These are phyloP conservation scores for Cryptosporidium sp. DNA, from an alignment of 169 alveolate species.

Conservation along the genomic window DNA sequence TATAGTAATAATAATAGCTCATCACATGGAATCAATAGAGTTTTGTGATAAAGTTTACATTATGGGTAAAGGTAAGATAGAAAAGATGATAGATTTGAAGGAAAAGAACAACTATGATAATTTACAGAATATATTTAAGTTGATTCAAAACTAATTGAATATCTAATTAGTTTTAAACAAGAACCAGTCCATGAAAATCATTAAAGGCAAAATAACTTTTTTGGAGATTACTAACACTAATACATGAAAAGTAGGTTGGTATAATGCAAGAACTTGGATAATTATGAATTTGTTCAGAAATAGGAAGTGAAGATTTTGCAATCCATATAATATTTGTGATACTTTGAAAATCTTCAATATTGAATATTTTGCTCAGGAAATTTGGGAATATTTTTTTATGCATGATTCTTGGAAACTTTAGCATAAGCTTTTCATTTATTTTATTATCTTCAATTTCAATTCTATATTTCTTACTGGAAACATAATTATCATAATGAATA, in stretches of 20 bases:
- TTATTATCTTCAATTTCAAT: neutral
- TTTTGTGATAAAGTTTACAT: constrained; percentile 50
- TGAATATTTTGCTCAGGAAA: neutral
- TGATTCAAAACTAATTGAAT: neutral
- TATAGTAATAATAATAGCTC: constrained; percentile 69
- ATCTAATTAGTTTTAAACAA: neutral
- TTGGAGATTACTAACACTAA: constrained; percentile 18
- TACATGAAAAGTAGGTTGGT: constrained; percentile 49
- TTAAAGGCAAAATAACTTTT: constrained; percentile 22
- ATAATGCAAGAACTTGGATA: constrained; percentile 26
- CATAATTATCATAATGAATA: neutral
- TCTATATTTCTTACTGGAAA: neutral
- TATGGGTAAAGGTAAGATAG: constrained; percentile 65
- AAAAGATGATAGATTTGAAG: constrained; percentile 22
- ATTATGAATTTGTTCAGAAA: constrained; percentile 38
- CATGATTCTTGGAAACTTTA: constrained; percentile 20
- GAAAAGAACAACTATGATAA: neutral
- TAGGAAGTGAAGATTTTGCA: constrained; percentile 38
- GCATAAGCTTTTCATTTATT: neutral
- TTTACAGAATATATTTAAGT: constrained; percentile 15
- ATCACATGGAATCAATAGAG: constrained; percentile 62
- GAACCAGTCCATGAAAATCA: constrained; percentile 26
- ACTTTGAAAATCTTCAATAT: neutral
- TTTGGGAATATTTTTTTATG: neutral
- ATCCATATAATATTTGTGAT: constrained; percentile 31